Evolutionary conservation across 495 filamentous ascomycete genomes (phyloP), one percentile per base, ranked within the genome.

Genomic region (Hamigera avellanea): DNA sequence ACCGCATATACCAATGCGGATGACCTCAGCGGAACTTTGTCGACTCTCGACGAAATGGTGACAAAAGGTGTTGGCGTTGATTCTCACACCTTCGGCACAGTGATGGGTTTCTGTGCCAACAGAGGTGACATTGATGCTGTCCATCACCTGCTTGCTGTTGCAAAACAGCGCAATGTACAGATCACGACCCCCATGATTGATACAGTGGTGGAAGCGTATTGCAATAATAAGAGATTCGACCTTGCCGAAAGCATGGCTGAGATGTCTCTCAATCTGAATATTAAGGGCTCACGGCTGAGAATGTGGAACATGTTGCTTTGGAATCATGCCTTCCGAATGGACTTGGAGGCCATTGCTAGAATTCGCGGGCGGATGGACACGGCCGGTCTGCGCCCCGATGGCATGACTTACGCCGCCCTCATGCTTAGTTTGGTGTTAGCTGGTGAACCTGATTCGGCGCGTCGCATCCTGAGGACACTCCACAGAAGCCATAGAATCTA

Each of bases 291-390:
- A 27, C 61, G 63, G 25, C 76, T 78, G 12, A 53, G 62, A 32
- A 75, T 89, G 59, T 95, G 84, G 83, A 95, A 95, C 49, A 61
- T 69, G 14, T 57, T 95, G 13, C 57, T 95, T 3, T 63, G 67
- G 37, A 72, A 77, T 19, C 67, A 85, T 49, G 84, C 81, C 13
- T 62, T 73, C 37, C 66, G 72, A 4, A 64, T 78, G 40, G 76
- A 91, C 43, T 46, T 87, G 29, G 57, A 60, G 3, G 61, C 65
- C 26, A 66, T 83, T 16, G 70, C 75, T 33, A 69, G 67, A 16
- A 42, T 86, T 14, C 73, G 81, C 39, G 62, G 62, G 26, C 54
- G 59, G 33, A 93, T 95, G 78, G 59, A 69, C 25, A 49, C 62
- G 4, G 50, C 64, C 2, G 52, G 59, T 0, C 50, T 94, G 17